Conservation (phyloP, 1,139 yeast species). For the Nadsonia commutata region DNA sequence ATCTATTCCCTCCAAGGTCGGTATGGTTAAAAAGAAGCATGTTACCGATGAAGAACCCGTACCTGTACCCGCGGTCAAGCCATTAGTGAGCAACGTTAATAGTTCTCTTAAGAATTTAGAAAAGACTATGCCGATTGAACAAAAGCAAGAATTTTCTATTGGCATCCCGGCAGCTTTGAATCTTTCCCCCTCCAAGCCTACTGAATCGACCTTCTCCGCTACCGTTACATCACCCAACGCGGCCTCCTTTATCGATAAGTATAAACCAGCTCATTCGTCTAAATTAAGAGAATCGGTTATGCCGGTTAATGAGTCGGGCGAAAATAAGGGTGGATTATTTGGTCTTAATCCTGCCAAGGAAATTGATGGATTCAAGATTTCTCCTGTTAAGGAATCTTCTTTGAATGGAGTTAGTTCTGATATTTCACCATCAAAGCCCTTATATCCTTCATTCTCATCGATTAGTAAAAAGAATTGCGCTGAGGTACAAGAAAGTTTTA, state of each 20-base stretch:
- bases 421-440: conserved; percentile 5
- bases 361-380: conserved; percentile 2
- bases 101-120: conserved; percentile 1
- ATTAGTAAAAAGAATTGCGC: neutral
- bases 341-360: neutral
- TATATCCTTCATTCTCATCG: conserved; percentile 1
- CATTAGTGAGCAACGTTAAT: neutral
- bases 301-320: conserved; percentile 1
- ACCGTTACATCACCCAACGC: conserved; percentile 5
- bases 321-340: neutral
- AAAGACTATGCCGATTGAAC: conserved; percentile 5
- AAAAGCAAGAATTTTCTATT: conserved; percentile 1
- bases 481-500: no score
- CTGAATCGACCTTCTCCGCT: conserved; percentile 1
- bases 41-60: neutral
- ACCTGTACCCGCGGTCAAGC: neutral
- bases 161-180: neutral
- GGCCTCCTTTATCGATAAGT: conserved; percentile 10
- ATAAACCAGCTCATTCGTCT: conserved; percentile 17
- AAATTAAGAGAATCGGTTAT: conserved; percentile 10
- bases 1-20: neutral
- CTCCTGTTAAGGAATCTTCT: neutral
- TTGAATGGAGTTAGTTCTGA: conserved; percentile 1
- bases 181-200: conserved; percentile 1
- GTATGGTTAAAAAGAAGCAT: neutral